Evolutionary conservation across 2,329 filamentous ascomycete genomes (phyloP).

Genomic region (Epichloe typhina): DNA sequence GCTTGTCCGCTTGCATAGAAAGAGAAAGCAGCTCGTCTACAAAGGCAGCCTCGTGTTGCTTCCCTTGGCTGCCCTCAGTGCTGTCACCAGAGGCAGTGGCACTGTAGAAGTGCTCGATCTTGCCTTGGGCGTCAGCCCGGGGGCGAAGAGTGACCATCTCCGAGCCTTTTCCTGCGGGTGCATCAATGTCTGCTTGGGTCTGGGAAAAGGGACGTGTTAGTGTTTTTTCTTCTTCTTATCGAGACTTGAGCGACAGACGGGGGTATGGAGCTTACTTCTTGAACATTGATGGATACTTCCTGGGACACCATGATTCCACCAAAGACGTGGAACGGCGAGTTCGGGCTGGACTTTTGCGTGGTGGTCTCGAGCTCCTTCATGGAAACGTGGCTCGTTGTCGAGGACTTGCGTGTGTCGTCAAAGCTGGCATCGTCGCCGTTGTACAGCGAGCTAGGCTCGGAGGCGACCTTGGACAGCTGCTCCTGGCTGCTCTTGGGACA

Average conservation of each 20-base stretch:
- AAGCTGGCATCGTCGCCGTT: conserved; percentile 6
- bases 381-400: conserved; percentile 1
- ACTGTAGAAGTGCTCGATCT: conserved; percentile 3
- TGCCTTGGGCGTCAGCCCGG: not conserved
- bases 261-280: conserved; percentile 8
- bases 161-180: not conserved
- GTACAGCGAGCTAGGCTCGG: conserved; percentile 3
- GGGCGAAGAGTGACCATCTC: not conserved
- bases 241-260: not conserved
- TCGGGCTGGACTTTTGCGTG: conserved; percentile 7
- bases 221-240: not conserved
- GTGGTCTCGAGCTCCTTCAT: conserved; percentile 10
- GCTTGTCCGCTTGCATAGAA: conserved; percentile 8
- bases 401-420: conserved; percentile 5
- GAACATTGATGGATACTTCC: conserved; percentile 43
- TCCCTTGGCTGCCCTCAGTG: not conserved
- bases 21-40: conserved; percentile 12
- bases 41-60: conserved; percentile 6
- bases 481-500: conserved; percentile 7
- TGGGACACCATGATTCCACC: conserved; percentile 51
- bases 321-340: conserved; percentile 16
- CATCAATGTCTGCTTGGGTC: not conserved
- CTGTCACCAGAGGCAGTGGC: conserved; percentile 7
- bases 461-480: conserved; percentile 2
- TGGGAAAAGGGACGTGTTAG: not conserved